phyloP scores from a whole-genome alignment of 768 basidiomycete genomes.

The Boletus rubroflammeus region DNA sequence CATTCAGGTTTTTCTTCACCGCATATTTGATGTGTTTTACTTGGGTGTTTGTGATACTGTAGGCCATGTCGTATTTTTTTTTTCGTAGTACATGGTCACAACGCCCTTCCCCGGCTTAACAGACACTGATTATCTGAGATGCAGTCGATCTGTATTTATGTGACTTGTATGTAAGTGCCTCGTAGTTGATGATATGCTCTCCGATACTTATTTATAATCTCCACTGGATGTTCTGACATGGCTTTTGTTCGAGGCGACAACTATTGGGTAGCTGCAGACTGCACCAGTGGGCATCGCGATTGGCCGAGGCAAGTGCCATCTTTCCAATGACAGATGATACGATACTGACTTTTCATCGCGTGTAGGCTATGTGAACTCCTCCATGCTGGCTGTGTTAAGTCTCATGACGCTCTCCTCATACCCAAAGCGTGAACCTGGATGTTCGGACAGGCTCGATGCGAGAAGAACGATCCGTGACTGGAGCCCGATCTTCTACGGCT shows the following conservation, averaged over 20 bases:
- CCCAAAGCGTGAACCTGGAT: not conserved
- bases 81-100: not conserved
- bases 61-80: not conserved
- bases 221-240: not conserved
- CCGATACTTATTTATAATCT: not conserved
- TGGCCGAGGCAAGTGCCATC: slow-evolving; percentile 2
- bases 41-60: slow-evolving; percentile 5
- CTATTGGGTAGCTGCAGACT: not conserved
- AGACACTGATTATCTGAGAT: not conserved
- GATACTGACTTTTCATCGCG: not conserved
- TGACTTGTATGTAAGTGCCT: not conserved
- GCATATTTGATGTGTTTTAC: not conserved
- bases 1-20: not conserved
- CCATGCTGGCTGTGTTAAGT: slow-evolving; percentile 14
- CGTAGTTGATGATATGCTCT: not conserved
- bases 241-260: not conserved
- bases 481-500: not conserved
- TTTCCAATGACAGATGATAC: not conserved
- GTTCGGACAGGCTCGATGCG: slow-evolving; percentile 7
- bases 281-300: not conserved
- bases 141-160: not conserved
- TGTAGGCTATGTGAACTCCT: slow-evolving; percentile 14
- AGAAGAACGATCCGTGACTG: slow-evolving; percentile 8
- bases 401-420: not conserved
- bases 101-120: not conserved